Base-by-base conservation (phyloP, 208 protist species). In the Herpetomonas tarakana region DNA sequence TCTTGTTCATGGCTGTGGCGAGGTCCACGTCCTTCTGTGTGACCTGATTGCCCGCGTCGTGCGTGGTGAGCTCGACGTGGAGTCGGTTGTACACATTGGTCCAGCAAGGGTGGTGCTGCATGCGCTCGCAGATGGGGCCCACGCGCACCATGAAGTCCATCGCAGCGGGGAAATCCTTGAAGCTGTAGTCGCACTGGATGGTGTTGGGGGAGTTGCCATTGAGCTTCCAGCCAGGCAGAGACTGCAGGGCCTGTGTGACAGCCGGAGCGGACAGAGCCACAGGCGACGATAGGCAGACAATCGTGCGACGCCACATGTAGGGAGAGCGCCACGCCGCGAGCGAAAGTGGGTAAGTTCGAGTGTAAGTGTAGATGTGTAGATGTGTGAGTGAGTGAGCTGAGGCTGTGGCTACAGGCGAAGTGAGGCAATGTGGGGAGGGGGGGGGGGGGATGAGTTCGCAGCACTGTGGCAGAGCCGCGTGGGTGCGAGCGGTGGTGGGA, bases 81-180 rank as follows among this genome's bases (percentile, higher is more conserved):
- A 99, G 59, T 45, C 79, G 83, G 63, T 98, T 98, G 73, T 98
- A 98, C 21, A 93, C 86, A 69, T 98, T 99, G 46, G 94, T 86
- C 95, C 96, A 98, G 62, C 76, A 60, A n/a, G 97, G 97, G 39
- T 99, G 97, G 62, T 99, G 97, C 50, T 94, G 74, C 72, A 84
- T 75, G 62, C 76, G 26, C 46, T 98, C 95, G 52, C 91, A 94
- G 35, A 86, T 69, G 0, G 73, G 70, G 25, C 81, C 91, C 31
- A 91, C 72, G 35, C 62, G 66, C 35, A 76, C 81, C 93, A 98
- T 98, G 54, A 97, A 98, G 22, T 47, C 47, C 57, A 92, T 91
- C 14, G 95, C 96, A 53, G 92, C 65, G n/a, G 61, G 52, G 66
- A 98, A 98, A 67, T 98, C 77, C 16, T 49, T 35, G 46, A 97